Percentiles rank a stretch among this genome's conserved stretches.
phyloP scores from a whole-genome alignment of 2,329 filamentous ascomycete species.

The Pseudovirgaria hyperparasitica region DNA sequence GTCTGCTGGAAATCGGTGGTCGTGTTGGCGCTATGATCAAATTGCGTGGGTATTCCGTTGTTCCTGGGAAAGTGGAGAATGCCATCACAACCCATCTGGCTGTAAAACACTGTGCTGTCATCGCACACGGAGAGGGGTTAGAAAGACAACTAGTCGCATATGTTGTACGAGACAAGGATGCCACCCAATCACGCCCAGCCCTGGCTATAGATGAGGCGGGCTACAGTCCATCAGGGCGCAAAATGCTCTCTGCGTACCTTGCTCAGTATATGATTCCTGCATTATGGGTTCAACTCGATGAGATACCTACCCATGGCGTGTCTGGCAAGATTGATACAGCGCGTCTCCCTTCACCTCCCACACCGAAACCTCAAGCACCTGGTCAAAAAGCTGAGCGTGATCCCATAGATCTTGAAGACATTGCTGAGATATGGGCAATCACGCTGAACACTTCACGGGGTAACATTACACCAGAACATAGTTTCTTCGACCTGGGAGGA shows the following conservation, averaged over 20 bases:
- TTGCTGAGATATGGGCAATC: conserved; percentile 60
- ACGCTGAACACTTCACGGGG: conserved; percentile 52
- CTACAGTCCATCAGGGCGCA: conserved; percentile 56
- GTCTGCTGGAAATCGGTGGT: conserved; percentile 62
- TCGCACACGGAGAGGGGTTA: conserved; percentile 63
- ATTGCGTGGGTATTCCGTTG: conserved; percentile 64
- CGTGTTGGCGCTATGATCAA: conserved; percentile 73
- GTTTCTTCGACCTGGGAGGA: conserved; percentile 71
- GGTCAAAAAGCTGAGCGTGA: conserved; percentile 42
- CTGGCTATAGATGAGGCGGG: conserved; percentile 58
- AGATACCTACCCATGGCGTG: conserved; percentile 62
- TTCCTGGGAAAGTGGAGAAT: conserved; percentile 64
- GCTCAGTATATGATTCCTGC: conserved; percentile 77
- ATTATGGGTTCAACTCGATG: conserved; percentile 60
- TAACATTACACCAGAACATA: conserved; percentile 54
- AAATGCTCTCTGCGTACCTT: conserved; percentile 50
- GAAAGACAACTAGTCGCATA: conserved; percentile 68
- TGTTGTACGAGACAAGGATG: conserved; percentile 54
- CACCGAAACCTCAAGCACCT: conserved; percentile 31
- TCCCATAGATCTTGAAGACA: conserved; percentile 51
- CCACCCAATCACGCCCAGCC: conserved; percentile 42
- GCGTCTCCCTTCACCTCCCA: conserved; percentile 52
- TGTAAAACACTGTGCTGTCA: conserved; percentile 58
- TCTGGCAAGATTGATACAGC: conserved; percentile 70
- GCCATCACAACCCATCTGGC: conserved; percentile 57